Percentiles rank a stretch among this genome's conserved stretches.
Evolutionary conservation across 2,329 filamentous ascomycete species (phyloP).

Genomic region (Geoglossum cookeanum): DNA sequence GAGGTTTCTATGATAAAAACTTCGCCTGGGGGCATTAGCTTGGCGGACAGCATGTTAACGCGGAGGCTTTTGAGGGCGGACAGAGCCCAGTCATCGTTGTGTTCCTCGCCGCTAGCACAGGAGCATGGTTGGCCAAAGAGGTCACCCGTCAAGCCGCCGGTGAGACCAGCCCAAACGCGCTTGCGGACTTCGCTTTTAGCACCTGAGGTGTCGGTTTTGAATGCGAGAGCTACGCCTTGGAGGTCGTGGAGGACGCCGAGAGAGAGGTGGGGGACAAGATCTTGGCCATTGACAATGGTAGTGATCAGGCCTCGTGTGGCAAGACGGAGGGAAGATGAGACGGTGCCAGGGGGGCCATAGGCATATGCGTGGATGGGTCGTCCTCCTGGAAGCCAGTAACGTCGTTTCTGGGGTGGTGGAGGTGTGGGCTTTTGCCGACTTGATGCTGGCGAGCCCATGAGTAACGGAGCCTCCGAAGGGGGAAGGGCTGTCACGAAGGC

Average conservation of each 20-base stretch:
- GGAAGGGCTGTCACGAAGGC: constrained; percentile 41
- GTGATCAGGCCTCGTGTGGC: constrained; percentile 58
- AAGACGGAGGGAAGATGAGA: constrained; percentile 49
- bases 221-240: constrained; percentile 50
- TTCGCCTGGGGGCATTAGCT: constrained; percentile 57
- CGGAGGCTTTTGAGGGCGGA: constrained; percentile 46
- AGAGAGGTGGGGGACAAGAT: constrained; percentile 55
- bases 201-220: constrained; percentile 50
- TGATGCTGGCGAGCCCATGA: constrained; percentile 17
- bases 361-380: constrained; percentile 63
- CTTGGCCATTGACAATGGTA: constrained; percentile 51
- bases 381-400: constrained; percentile 34
- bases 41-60: constrained; percentile 46
- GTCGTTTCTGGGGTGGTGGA: neutral
- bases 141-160: constrained; percentile 39
- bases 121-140: constrained; percentile 28
- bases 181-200: constrained; percentile 47
- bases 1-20: constrained; percentile 55
- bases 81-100: constrained; percentile 46
- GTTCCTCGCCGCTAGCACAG: constrained; percentile 22
- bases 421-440: constrained; percentile 5
- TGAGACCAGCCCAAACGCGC: constrained; percentile 45
- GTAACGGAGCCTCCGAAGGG: constrained; percentile 25
- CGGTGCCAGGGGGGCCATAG: constrained; percentile 54
- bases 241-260: constrained; percentile 58